phyloP scores from a whole-genome alignment of 2,329 filamentous ascomycete species.

The Blastomyces gilchristii region DNA sequence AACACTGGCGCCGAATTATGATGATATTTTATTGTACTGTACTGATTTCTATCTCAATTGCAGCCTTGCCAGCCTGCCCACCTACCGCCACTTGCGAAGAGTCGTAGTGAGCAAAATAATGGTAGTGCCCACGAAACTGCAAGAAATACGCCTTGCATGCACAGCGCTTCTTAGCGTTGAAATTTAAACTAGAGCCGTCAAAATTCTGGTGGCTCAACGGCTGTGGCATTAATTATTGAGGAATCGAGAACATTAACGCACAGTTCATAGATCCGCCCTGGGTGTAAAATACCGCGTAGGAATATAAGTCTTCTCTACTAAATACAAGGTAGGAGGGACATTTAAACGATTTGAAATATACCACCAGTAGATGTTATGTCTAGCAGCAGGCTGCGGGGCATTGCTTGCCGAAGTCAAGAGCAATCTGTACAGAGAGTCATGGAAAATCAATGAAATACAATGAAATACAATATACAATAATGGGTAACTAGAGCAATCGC shows the following conservation, averaged over 20 bases:
- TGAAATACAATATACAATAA: too few relatives aligned
- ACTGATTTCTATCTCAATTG: neutral
- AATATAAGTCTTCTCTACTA: neutral
- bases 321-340: neutral
- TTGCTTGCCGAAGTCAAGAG: too few relatives aligned
- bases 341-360: neutral
- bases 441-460: too few relatives aligned
- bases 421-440: too few relatives aligned
- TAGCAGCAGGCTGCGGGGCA: too few relatives aligned
- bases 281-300: neutral
- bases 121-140: neutral
- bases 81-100: neutral
- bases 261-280: neutral
- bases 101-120: neutral
- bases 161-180: constrained; percentile 5
- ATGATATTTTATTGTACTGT: neutral
- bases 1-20: neutral
- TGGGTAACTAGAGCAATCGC: too few relatives aligned
- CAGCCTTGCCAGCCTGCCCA: neutral
- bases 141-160: constrained; percentile 3
- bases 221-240: neutral
- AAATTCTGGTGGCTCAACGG: neutral
- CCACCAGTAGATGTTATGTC: neutral
- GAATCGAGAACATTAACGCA: neutral
- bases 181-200: neutral